A percentile compares a stretch with the other conserved stretches of the same genome.
Evolutionary conservation across 192 early-diverging fungal genomes (phyloP).

Genomic region (Coemansia sp.): DNA sequence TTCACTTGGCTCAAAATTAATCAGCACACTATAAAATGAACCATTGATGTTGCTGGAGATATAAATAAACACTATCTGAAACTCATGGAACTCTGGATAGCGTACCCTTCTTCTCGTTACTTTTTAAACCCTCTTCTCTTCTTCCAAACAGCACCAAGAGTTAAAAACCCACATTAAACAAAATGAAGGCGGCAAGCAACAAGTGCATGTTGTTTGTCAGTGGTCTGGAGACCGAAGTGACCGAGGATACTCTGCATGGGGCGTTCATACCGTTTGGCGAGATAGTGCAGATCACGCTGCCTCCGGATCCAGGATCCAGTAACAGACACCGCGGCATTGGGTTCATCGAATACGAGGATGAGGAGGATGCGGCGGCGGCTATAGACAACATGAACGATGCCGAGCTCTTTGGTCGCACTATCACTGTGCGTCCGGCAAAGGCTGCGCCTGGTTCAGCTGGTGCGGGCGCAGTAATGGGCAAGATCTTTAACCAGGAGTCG

Average conservation of each 20-base stretch:
- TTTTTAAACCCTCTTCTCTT: too few species aligned
- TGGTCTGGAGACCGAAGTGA: slow-evolving; percentile 81
- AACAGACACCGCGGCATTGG: slow-evolving; percentile 91
- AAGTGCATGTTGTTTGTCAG: slow-evolving; percentile 57
- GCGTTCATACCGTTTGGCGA: slow-evolving; percentile 98
- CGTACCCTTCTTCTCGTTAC: too few species aligned
- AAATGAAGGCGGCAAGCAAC: slow-evolving; percentile 27
- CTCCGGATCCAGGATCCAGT: slow-evolving; percentile 76
- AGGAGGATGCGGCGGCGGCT: slow-evolving; percentile 83
- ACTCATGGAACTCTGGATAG: too few species aligned
- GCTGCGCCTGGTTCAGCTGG: slow-evolving; percentile 27
- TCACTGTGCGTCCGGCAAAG: slow-evolving; percentile 86
- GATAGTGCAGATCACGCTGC: slow-evolving; percentile 84
- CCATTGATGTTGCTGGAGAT: too few species aligned
- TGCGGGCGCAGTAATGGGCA: slow-evolving; percentile 5
- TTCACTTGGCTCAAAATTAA: too few species aligned
- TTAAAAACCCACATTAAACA: not conserved
- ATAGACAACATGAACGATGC: slow-evolving; percentile 92
- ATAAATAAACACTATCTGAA: too few species aligned
- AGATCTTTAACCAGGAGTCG: slow-evolving; percentile 34
- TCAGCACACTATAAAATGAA: too few species aligned
- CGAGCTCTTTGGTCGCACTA: slow-evolving; percentile 86
- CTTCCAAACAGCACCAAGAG: too few species aligned
- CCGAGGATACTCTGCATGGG: slow-evolving; percentile 74
- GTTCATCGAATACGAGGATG: slow-evolving; percentile 90